Evolutionary conservation across 139 green algal species (phyloP), one percentile per base, ranked within the genome.

Genomic region (Limnomonas spitsbergensis): DNA sequence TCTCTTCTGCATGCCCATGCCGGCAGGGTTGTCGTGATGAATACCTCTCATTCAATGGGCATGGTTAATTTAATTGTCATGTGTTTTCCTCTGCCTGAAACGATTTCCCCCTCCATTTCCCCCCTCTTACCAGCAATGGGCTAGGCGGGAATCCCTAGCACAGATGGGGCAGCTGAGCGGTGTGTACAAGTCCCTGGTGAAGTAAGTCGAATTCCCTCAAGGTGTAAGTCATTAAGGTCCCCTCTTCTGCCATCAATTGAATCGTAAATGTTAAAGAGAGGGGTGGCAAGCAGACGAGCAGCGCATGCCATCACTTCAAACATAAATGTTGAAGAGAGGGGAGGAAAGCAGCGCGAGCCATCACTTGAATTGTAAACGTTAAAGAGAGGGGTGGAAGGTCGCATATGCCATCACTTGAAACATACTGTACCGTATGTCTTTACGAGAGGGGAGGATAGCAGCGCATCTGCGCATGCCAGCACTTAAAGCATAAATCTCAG

Each of bases 161-260:
- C 68, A 81, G 71, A 54, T 87, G 69, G 82, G 82, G 4, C 70
- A 87, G 42, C 72, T 78, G 36, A 78, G 40, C 1, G 82, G 82
- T 24, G 75, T 87, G 38, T 87, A 79, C 82, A 82, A 78, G 52
- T 66, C 82, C 69, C 36, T 86, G 3, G 68, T 86, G 75, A 86
- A 86, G 82, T 86, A 42, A 73, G 81, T 37, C 4, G n/a, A n/a
- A n/a, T n/a, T n/a, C n/a, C n/a, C n/a, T n/a, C n/a, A n/a, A n/a
- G n/a, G n/a, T n/a, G n/a, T n/a, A n/a, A n/a, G n/a, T n/a, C n/a
- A n/a, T n/a, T n/a, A n/a, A n/a, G n/a, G n/a, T n/a, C n/a, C n/a
- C n/a, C n/a, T n/a, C n/a, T n/a, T n/a, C n/a, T n/a, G 52, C 40
- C 32, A 40, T 40, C 66, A 40, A 3, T 14, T 7, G 39, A 24